phyloP scores from a whole-genome alignment of 2,329 filamentous ascomycete genomes.

The Alternaria hordeiaustralica region DNA sequence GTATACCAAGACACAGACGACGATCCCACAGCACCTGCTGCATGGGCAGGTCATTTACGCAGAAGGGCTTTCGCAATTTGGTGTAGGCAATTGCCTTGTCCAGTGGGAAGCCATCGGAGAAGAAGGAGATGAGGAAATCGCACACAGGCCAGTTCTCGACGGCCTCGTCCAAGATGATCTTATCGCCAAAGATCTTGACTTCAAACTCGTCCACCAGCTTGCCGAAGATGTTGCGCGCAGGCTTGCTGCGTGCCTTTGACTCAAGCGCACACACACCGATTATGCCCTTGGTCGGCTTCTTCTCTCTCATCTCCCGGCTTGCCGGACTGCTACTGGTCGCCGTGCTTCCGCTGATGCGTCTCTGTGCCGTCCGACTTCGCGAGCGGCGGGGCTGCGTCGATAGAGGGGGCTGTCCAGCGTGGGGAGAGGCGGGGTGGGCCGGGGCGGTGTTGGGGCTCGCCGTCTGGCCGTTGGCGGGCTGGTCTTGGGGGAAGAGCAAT shows the following conservation, averaged over 20 bases:
- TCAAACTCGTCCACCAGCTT: slow-evolving; percentile 93
- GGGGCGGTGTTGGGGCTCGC: slow-evolving; percentile 16
- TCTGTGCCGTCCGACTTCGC: slow-evolving; percentile 61
- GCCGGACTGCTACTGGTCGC: slow-evolving; percentile 82
- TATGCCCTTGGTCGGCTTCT: slow-evolving; percentile 60
- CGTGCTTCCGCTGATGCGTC: slow-evolving; percentile 82
- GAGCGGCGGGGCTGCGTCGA: slow-evolving; percentile 38
- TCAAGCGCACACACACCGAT: slow-evolving; percentile 97
- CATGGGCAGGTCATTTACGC: slow-evolving; percentile 97
- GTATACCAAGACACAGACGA: slow-evolving; percentile 82
- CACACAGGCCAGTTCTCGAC: slow-evolving; percentile 96
- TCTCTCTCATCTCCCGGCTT: slow-evolving; percentile 64
- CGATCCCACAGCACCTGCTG: slow-evolving; percentile 97
- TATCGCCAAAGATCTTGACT: slow-evolving; percentile 97
- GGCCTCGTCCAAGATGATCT: slow-evolving; percentile 96
- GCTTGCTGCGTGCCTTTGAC: slow-evolving; percentile 94
- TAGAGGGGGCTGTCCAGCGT: slow-evolving; percentile 20
- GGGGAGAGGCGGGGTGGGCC: slow-evolving; percentile 25
- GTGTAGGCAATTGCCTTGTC: slow-evolving; percentile 98
- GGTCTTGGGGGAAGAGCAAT: slow-evolving; percentile 43
- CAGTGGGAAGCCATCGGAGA: slow-evolving; percentile 94
- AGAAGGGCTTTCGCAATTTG: slow-evolving; percentile 91
- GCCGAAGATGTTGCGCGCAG: slow-evolving; percentile 94
- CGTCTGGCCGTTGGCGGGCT: slow-evolving; percentile 15
- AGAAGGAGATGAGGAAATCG: slow-evolving; percentile 97